Conservation (phyloP, 2,329 filamentous ascomycete genomes). For the Falciphora oryzae region DNA sequence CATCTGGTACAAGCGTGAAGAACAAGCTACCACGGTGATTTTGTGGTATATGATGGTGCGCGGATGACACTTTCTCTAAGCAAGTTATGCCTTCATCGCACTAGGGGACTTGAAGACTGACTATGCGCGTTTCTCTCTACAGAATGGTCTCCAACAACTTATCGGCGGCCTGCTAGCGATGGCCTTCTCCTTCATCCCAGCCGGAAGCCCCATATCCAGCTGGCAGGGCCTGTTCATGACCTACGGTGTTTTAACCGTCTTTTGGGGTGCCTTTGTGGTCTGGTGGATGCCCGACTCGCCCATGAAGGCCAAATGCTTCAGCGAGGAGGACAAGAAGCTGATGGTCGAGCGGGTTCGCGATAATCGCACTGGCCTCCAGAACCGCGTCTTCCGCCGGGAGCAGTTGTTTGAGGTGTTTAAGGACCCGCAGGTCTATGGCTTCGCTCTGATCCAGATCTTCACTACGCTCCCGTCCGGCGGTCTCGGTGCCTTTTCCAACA, state of each 20-base stretch:
- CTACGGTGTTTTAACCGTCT: conserved; percentile 55
- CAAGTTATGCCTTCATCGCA: not conserved
- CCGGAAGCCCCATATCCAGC: conserved; percentile 26
- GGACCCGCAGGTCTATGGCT: conserved; percentile 19
- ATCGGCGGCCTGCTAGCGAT: conserved; percentile 39
- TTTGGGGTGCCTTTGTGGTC: conserved; percentile 59
- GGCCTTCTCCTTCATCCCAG: conserved; percentile 35
- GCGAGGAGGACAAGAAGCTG: conserved; percentile 58
- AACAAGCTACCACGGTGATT: conserved; percentile 45
- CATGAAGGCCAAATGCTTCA: conserved; percentile 66
- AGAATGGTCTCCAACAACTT: conserved; percentile 48
- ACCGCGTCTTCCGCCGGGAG: conserved; percentile 15
- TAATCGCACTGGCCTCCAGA: conserved; percentile 49
- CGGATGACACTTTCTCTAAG: conserved; percentile 48
- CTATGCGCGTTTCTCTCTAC: conserved; percentile 28
- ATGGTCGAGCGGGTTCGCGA: conserved; percentile 55
- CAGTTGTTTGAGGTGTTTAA: conserved; percentile 16
- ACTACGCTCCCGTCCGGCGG: conserved; percentile 27
- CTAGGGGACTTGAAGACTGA: conserved; percentile 40
- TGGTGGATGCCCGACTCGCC: conserved; percentile 65
- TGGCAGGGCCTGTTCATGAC: conserved; percentile 56
- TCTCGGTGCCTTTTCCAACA: conserved; percentile 28
- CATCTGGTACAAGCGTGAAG: conserved; percentile 67
- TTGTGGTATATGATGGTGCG: conserved; percentile 41
- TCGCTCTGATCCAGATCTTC: conserved; percentile 17